A percentile compares a stretch with the other conserved stretches of the same genome.
Conservation (phyloP, 139 green algal genomes). For the Nannochloris sp. region DNA sequence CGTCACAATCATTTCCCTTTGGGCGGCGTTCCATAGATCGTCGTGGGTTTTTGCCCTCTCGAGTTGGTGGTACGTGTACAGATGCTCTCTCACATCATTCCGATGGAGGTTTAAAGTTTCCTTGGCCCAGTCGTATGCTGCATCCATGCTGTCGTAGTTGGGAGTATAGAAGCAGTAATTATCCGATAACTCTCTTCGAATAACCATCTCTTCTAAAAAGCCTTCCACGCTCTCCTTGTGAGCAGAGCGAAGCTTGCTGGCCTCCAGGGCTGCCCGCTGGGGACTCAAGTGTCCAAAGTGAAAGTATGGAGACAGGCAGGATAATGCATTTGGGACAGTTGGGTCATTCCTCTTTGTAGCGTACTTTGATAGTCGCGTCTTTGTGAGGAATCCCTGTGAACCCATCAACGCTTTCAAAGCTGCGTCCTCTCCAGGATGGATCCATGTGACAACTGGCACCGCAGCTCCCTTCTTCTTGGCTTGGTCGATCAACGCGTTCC, state of each 20-base stretch:
- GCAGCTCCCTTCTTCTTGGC: conserved; percentile 37
- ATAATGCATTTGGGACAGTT: conserved; percentile 42
- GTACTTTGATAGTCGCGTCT: conserved; percentile 61
- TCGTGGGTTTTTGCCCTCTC: conserved; percentile 85
- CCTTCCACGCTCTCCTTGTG: conserved; percentile 68
- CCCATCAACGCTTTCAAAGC: conserved; percentile 46
- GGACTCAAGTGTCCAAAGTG: conserved; percentile 81
- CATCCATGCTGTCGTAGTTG: conserved; percentile 79
- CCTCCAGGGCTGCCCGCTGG: conserved; percentile 78
- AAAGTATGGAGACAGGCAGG: conserved; percentile 79
- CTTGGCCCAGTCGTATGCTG: conserved; percentile 69
- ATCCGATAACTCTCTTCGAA: conserved; percentile 86
- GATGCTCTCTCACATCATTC: conserved; percentile 57
- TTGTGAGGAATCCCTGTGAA: conserved; percentile 62
- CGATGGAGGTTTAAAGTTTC: conserved; percentile 66
- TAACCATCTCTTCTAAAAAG: conserved; percentile 91
- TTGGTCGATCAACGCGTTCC: conserved; percentile 66
- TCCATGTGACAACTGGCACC: conserved; percentile 86
- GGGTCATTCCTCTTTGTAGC: conserved; percentile 82
- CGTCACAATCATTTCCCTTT: conserved; percentile 78
- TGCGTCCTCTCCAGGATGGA: conserved; percentile 58
- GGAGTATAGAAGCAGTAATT: conserved; percentile 86
- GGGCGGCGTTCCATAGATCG: conserved; percentile 90
- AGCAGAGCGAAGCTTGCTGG: conserved; percentile 50
- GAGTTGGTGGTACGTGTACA: conserved; percentile 54